Percentiles rank a stretch among this genome's conserved stretches.
These are phyloP conservation scores for thale cress (Arabidopsis thaliana) DNA, from an alignment of 345 rosid genomes.

Conservation along the genomic window TAIR10.1 NC_003075.7:10970501-10971000, in stretches of 20 bases:
- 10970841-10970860: not conserved
- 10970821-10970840: constrained; percentile 3
- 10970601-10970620: not conserved
- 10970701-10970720: not conserved
- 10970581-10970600: too few species aligned
- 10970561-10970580: too few species aligned
- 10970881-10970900: not conserved
- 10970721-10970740: not conserved
- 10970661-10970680: constrained; percentile 3
- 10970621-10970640: not conserved
- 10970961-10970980: not conserved
- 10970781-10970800: not conserved
- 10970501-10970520: too few species aligned
- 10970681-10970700: not conserved
- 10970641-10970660: not conserved
- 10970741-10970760: not conserved
- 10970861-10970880: constrained; percentile 14
- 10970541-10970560: too few species aligned
- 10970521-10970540: too few species aligned
- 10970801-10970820: constrained; percentile 17
- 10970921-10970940: not conserved
- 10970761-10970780: not conserved
- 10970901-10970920: not conserved
- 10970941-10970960: not conserved
- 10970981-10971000: constrained; percentile 23